Evolutionary conservation across 441 rosid species (phyloP).

Genomic region (Bruguiera hainesii): DNA sequence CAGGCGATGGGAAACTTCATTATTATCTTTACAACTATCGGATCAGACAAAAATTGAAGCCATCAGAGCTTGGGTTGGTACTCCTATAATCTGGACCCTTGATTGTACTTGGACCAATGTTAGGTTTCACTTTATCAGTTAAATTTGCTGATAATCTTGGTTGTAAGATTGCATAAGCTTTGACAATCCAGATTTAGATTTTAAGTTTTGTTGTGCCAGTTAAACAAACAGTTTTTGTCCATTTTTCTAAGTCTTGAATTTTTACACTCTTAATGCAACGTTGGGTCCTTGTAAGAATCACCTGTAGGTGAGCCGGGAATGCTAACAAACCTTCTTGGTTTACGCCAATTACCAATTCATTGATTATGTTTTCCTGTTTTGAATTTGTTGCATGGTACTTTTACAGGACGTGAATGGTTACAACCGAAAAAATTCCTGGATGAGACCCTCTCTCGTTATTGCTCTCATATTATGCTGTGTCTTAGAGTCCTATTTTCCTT

Average conservation of each 20-base stretch:
- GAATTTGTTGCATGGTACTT: background rate
- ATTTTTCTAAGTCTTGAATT: background rate
- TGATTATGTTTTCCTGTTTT: no score
- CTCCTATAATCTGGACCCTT: conserved; percentile 39
- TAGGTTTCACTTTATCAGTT: background rate
- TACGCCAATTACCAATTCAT: background rate
- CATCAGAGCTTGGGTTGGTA: conserved; percentile 76
- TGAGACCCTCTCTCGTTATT: no score
- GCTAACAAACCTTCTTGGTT: background rate
- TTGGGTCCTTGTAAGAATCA: background rate
- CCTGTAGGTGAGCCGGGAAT: background rate
- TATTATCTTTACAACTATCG: conserved; percentile 77
- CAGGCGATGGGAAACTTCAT: conserved; percentile 82
- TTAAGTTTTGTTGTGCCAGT: conserved; percentile 3
- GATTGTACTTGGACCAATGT: background rate
- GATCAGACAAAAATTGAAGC: conserved; percentile 45
- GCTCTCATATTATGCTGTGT: no score
- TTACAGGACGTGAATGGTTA: background rate
- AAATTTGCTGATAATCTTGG: conserved; percentile 3
- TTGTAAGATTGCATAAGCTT: conserved; percentile 5
- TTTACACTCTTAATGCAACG: background rate
- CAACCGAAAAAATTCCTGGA: no score
- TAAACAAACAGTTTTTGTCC: background rate
- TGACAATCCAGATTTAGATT: conserved; percentile 1
- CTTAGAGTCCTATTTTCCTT: no score